Base-by-base conservation (phyloP, 352 stramenopile genomes). In the Phytophthora melonis region DNA sequence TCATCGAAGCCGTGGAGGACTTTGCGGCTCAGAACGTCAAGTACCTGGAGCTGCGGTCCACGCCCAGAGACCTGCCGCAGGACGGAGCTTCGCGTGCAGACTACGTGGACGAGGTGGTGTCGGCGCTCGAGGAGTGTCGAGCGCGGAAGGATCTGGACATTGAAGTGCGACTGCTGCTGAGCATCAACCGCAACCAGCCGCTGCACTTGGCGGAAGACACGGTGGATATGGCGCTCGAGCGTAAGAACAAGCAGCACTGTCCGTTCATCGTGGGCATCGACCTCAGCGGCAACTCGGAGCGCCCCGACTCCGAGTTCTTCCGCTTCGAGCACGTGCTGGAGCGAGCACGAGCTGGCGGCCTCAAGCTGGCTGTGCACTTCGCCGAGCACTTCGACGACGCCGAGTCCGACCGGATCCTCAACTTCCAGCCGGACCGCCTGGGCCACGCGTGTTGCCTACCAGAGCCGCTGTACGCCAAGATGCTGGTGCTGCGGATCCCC, bases 291-390 rank as follows among this genome's bases (percentile, higher is more conserved):
- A 93, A 97, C 66, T 93, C 92, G 52, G 79, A 92, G 53, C 81
- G 73, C 14, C 85, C 86, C 8, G 82, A 94, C 54, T 94, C 89
- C 30, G 83, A 96, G 68, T 98, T 98, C 73, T 59, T 82, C 63
- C 80, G 89, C 55, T 98, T 98, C 70, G 81, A 94, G 72, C 63
- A 82, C 11, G 66, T 87, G 2, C 88, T 99, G 32, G 67, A 92
- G 36, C 76, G 72, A 36, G 94, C 93, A 36, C 80, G 92, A 63
- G 58, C 78, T 3, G 77, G 82, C 8, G 91, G 91, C 4, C 81
- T 98, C 18, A 93, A 93, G 66, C 73, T 98, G 23, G 91, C 94
- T 11, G 77, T 98, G 54, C 96, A 99, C 75, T 98, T 96, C 79
- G 96, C 93, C 2, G 95, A 99, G 77, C 84, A 98, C 49, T 92